These are phyloP conservation scores for Ustilago crameri DNA, from an alignment of 1,284 basidiomycete genomes.

Conservation along the genomic window DNA sequence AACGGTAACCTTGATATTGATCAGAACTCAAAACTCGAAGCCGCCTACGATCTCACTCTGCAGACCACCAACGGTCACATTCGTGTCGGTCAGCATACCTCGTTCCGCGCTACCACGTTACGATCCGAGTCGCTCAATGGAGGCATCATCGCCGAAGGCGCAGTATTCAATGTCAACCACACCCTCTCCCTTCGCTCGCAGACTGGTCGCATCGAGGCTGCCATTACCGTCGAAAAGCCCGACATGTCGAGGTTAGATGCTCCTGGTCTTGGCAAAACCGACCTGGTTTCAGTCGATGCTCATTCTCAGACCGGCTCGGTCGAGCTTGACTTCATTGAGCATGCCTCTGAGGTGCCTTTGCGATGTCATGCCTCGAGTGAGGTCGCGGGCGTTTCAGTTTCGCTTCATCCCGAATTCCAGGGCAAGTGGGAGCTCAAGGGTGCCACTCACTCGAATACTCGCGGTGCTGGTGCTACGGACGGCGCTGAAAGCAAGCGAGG, in stretches of 20 bases:
- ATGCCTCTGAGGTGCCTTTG: slow-evolving; percentile 41
- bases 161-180: slow-evolving; percentile 49
- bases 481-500: slow-evolving; percentile 21
- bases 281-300: slow-evolving; percentile 37
- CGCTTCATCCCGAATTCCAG: slow-evolving; percentile 40
- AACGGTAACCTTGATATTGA: slow-evolving; percentile 43
- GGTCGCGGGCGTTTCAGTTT: slow-evolving; percentile 35
- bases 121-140: slow-evolving; percentile 43
- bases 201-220: slow-evolving; percentile 47
- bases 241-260: slow-evolving; percentile 28
- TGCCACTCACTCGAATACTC: slow-evolving; percentile 40
- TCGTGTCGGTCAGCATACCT: slow-evolving; percentile 31
- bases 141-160: slow-evolving; percentile 37
- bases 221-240: slow-evolving; percentile 45
- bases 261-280: slow-evolving; percentile 32
- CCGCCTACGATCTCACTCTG: slow-evolving; percentile 35
- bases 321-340: slow-evolving; percentile 41
- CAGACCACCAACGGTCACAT: slow-evolving; percentile 48
- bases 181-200: slow-evolving; percentile 38
- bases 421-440: slow-evolving; percentile 47
- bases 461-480: slow-evolving; percentile 28
- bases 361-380: slow-evolving; percentile 36
- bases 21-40: slow-evolving; percentile 29
- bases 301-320: slow-evolving; percentile 45
- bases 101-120: slow-evolving; percentile 35